Percentiles rank a stretch among this genome's conserved stretches.
These are phyloP conservation scores for Aspergillus pseudonomiae DNA, from an alignment of 2,329 filamentous ascomycete species.

Conservation along the genomic window DNA sequence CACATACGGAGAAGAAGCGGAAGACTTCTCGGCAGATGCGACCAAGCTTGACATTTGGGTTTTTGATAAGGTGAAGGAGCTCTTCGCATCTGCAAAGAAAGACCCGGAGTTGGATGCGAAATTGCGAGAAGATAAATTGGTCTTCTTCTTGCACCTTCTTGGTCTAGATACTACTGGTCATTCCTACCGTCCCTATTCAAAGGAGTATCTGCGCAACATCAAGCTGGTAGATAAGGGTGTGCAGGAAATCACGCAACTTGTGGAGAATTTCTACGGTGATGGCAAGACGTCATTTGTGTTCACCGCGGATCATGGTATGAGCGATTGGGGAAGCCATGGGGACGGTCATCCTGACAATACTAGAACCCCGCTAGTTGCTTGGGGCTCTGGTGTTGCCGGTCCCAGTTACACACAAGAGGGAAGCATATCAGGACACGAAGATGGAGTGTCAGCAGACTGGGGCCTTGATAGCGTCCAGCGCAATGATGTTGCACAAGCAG, in stretches of 20 bases:
- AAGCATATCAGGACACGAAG: conserved; percentile 80
- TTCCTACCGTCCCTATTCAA: conserved; percentile 83
- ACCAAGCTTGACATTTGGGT: conserved; percentile 88
- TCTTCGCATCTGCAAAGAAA: conserved; percentile 78
- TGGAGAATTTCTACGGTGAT: conserved; percentile 83
- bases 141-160: conserved; percentile 93
- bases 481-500: conserved; percentile 91
- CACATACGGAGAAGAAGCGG: conserved; percentile 78
- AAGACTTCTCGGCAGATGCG: conserved; percentile 87
- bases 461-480: conserved; percentile 75
- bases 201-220: conserved; percentile 93
- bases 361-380: conserved; percentile 85
- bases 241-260: conserved; percentile 75
- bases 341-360: conserved; percentile 98
- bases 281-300: conserved; percentile 92
- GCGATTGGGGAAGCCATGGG: conserved; percentile 97
- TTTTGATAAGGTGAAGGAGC: conserved; percentile 85
- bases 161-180: conserved; percentile 92
- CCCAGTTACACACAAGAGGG: conserved; percentile 62
- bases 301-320: conserved; percentile 98
- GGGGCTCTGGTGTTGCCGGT: conserved; percentile 87
- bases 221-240: conserved; percentile 92
- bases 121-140: conserved; percentile 79
- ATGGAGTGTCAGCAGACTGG: conserved; percentile 87
- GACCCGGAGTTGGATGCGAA: conserved; percentile 74